phyloP scores from a whole-genome alignment of 1,284 basidiomycete species.

The Cryptococcus jaspeensis region DNA sequence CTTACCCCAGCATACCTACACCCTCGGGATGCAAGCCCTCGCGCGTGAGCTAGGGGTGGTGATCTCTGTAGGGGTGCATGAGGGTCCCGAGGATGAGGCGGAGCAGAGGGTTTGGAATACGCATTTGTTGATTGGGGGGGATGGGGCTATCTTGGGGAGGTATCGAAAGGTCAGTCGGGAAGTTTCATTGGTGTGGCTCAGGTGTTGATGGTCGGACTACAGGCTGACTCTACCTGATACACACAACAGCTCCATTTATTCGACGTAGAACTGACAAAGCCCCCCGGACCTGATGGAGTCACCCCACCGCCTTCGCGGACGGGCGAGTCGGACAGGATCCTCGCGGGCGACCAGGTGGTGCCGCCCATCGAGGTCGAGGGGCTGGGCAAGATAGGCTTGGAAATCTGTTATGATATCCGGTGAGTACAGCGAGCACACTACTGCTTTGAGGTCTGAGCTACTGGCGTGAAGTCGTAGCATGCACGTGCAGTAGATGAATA shows the following conservation, averaged over 20 bases:
- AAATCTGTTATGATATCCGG: slow-evolving; percentile 58
- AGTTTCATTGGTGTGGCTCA: neutral
- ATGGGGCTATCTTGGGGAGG: slow-evolving; percentile 46
- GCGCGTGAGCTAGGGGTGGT: slow-evolving; percentile 50
- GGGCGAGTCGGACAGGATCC: slow-evolving; percentile 44
- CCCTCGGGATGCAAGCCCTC: slow-evolving; percentile 43
- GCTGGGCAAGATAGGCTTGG: slow-evolving; percentile 53
- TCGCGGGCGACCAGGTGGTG: slow-evolving; percentile 45
- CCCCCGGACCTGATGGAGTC: slow-evolving; percentile 21
- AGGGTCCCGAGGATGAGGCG: slow-evolving; percentile 45
- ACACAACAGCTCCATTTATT: slow-evolving; percentile 54
- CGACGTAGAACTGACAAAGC: slow-evolving; percentile 53
- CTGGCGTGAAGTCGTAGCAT: neutral
- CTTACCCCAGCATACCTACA: slow-evolving; percentile 33
- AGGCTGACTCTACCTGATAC: neutral
- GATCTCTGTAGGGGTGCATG: slow-evolving; percentile 56
- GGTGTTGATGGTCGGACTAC: neutral
- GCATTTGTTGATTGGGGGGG: slow-evolving; percentile 51
- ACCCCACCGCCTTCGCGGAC: slow-evolving; percentile 29
- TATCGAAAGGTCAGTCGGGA: slow-evolving; percentile 52
- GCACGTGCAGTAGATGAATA: neutral
- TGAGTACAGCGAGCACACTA: slow-evolving; percentile 8
- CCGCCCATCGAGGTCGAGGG: slow-evolving; percentile 38
- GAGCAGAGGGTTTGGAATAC: slow-evolving; percentile 54
- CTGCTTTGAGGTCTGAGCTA: neutral